A percentile compares a stretch with the other conserved stretches of the same genome.
Conservation (phyloP, 208 protist genomes). For the Acanthamoeba triangularis region DNA sequence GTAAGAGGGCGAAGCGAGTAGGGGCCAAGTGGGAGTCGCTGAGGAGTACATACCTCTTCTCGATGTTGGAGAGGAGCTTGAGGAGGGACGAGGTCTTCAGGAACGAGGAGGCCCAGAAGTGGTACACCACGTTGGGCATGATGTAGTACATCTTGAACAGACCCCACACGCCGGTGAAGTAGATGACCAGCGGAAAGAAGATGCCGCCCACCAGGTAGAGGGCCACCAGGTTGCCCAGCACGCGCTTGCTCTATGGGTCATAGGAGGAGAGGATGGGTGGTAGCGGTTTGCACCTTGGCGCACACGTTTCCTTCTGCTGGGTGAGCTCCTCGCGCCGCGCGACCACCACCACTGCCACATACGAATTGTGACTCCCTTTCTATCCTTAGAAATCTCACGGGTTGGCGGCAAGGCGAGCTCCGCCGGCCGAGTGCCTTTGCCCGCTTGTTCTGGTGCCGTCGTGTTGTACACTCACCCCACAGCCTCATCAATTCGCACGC, state of each 20-base stretch:
- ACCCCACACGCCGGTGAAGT: constrained; percentile 83
- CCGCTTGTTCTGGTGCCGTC: background rate
- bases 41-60: constrained; percentile 21
- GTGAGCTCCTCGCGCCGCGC: constrained; percentile 65
- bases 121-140: constrained; percentile 84
- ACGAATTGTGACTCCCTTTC: constrained; percentile 25
- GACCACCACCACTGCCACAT: background rate
- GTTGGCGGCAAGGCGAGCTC: background rate
- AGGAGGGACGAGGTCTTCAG: constrained; percentile 77
- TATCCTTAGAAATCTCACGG: background rate
- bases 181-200: constrained; percentile 81
- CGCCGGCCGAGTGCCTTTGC: background rate
- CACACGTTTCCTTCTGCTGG: constrained; percentile 67
- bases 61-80: constrained; percentile 63
- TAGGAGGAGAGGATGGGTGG: background rate
- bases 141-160: constrained; percentile 85
- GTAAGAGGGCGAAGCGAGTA: background rate
- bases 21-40: background rate
- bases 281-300: constrained; percentile 56
- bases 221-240: constrained; percentile 56
- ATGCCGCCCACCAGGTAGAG: constrained; percentile 78
- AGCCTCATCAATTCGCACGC: too few relatives aligned
- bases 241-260: constrained; percentile 14
- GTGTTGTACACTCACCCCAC: background rate
- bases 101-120: constrained; percentile 86